Evolutionary conservation across 2,329 filamentous ascomycete species (phyloP).

Genomic region (Erysiphe pisi): DNA sequence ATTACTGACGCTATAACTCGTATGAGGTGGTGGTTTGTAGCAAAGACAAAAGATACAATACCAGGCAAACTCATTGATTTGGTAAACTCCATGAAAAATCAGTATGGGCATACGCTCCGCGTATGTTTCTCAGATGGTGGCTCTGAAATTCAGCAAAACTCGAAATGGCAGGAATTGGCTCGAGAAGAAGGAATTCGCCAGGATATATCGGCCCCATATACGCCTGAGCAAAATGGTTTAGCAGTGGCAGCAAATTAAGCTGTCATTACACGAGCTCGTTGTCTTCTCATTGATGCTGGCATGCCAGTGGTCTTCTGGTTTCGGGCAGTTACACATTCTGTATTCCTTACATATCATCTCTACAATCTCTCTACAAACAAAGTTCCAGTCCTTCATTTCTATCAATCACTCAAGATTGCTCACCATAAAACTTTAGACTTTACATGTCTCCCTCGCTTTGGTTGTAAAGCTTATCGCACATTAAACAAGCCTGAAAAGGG

Average conservation of each 20-base stretch:
- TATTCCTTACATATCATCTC: neutral
- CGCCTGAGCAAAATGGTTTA: constrained; percentile 13
- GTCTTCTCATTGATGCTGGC: neutral
- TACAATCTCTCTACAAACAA: neutral
- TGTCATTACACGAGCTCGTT: neutral
- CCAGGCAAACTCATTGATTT: neutral
- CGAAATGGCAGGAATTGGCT: neutral
- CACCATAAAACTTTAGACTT: constrained; percentile 17
- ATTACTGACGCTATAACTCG: neutral
- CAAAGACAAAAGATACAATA: neutral
- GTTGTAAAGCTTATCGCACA: constrained; percentile 25
- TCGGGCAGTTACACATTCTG: neutral
- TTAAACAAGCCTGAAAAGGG: constrained; percentile 18
- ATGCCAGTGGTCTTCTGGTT: neutral
- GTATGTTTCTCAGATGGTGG: neutral
- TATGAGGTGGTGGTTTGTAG: constrained; percentile 18
- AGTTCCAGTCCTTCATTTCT: neutral
- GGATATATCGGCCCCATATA: neutral
- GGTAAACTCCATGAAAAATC: constrained; percentile 10
- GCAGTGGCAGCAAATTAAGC: neutral
- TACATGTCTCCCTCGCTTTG: constrained; percentile 25
- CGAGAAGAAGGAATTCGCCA: neutral
- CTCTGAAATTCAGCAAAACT: constrained; percentile 12
- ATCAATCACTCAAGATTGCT: neutral
- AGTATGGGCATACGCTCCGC: neutral